phyloP scores from a whole-genome alignment of 345 rosid genomes.

The Durio zibethinus region DNA sequence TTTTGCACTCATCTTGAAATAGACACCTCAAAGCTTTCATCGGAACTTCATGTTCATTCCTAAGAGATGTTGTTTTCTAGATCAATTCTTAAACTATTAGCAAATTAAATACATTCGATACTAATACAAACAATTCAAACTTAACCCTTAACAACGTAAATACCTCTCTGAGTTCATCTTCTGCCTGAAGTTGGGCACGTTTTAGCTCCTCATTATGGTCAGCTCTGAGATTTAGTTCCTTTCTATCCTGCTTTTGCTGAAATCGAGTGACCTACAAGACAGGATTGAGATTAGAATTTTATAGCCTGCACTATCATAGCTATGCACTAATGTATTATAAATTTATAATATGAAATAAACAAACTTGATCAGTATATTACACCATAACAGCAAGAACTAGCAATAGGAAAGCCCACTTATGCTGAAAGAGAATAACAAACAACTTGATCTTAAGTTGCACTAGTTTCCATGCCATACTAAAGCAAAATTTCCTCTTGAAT shows the following conservation, averaged over 20 bases:
- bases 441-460: conserved; percentile 19
- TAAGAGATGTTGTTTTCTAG: conserved; percentile 53
- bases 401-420: neutral
- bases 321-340: neutral
- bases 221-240: conserved; percentile 59
- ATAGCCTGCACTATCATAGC: neutral
- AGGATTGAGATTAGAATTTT: neutral
- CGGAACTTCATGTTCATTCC: conserved; percentile 75
- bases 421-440: conserved; percentile 4
- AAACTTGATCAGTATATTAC: neutral
- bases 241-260: conserved; percentile 53
- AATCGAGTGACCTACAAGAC: conserved; percentile 42
- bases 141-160: conserved; percentile 1
- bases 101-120: neutral
- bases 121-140: conserved; percentile 1
- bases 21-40: conserved; percentile 60
- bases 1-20: conserved; percentile 71
- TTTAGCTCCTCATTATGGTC: conserved; percentile 60
- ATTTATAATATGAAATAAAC: conserved; percentile 28
- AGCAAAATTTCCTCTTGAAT: conserved; percentile 69
- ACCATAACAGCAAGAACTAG: neutral
- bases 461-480: conserved; percentile 39
- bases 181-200: conserved; percentile 61
- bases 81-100: conserved; percentile 13
- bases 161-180: conserved; percentile 36